A percentile compares a stretch with the other conserved stretches of the same genome.
These are phyloP conservation scores for Exserohilum turcica DNA, from an alignment of 2,329 filamentous ascomycete species.

Conservation along the genomic window DNA sequence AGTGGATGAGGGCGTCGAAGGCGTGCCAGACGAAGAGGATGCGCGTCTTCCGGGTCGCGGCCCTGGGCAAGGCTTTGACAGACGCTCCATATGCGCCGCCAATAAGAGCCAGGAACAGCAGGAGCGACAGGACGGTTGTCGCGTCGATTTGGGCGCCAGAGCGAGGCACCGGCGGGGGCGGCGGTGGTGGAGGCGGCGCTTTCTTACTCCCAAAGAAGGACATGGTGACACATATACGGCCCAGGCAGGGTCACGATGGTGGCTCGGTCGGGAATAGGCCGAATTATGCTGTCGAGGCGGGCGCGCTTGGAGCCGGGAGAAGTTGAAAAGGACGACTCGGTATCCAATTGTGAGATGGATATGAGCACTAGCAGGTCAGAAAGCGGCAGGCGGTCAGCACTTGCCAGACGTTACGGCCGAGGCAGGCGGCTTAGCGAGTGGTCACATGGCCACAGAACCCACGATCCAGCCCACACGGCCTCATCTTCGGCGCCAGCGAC, in stretches of 20 bases:
- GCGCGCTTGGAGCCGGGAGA: conserved; percentile 10
- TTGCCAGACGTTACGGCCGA: conserved; percentile 14
- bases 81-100: conserved; percentile 58
- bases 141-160: conserved; percentile 53
- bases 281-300: conserved; percentile 13
- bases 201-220: conserved; percentile 30
- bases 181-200: conserved; percentile 60
- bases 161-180: conserved; percentile 60
- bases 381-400: conserved; percentile 35
- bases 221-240: conserved; percentile 12
- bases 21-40: conserved; percentile 93
- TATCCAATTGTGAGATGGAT: conserved; percentile 33
- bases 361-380: conserved; percentile 15
- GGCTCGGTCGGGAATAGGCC: conserved; percentile 13
- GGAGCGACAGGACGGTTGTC: conserved; percentile 61
- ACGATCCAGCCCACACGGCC: conserved; percentile 38
- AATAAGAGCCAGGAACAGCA: conserved; percentile 60
- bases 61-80: conserved; percentile 56
- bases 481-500: conserved; percentile 22
- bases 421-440: conserved; percentile 15
- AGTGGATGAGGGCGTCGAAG: conserved; percentile 90
- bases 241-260: conserved; percentile 1
- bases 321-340: conserved; percentile 17
- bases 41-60: conserved; percentile 64
- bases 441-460: conserved; percentile 36